Conservation (phyloP, 371 early-diverging fungal genomes). For the Entomophthora muscae region DNA sequence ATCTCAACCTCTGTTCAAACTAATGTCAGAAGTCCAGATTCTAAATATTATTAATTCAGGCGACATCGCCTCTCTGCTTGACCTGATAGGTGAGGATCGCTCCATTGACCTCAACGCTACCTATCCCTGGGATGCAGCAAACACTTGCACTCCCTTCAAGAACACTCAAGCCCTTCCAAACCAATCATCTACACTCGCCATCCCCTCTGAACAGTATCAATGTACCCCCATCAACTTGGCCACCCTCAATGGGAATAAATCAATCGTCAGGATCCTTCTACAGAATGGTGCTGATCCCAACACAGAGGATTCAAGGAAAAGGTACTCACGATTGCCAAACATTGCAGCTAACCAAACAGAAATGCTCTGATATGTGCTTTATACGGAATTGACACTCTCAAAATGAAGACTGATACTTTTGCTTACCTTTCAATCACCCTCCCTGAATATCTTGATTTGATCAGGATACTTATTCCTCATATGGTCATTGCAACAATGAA, state of each 20-base stretch:
- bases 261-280: constrained; percentile 33
- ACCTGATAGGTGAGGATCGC: neutral
- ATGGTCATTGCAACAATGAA: constrained; percentile 31
- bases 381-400: constrained; percentile 32
- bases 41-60: neutral
- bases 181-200: neutral
- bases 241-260: constrained; percentile 37
- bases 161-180: neutral
- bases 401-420: constrained; percentile 38
- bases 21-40: too few relatives aligned
- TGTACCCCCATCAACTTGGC: constrained; percentile 39
- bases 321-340: constrained; percentile 14
- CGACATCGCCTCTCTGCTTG: neutral
- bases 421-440: constrained; percentile 33
- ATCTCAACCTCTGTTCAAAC: too few relatives aligned
- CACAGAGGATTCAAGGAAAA: constrained; percentile 41
- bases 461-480: constrained; percentile 34
- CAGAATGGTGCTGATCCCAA: constrained; percentile 41
- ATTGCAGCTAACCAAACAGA: constrained; percentile 14
- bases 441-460: constrained; percentile 30
- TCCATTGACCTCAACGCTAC: neutral
- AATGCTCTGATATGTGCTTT: constrained; percentile 34
- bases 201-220: neutral
- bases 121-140: neutral
- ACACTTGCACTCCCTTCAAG: neutral